Percentiles rank a stretch among this genome's conserved stretches.
Conservation (phyloP, 2,329 filamentous ascomycete genomes). For the Diplocarpon mali region DNA sequence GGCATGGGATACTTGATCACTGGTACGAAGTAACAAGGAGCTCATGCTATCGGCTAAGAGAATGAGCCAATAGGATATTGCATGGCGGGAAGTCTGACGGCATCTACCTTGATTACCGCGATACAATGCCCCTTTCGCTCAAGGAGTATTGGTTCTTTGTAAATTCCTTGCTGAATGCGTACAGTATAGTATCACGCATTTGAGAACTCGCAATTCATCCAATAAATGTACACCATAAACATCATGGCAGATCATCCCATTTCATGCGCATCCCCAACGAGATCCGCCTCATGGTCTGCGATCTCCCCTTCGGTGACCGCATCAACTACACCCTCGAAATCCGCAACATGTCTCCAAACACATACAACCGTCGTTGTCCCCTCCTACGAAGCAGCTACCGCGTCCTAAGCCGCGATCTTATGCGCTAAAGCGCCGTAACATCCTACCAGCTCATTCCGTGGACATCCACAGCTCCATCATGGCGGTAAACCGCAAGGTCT, state of each 20-base stretch:
- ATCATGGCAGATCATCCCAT: no score
- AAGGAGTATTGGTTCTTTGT: not conserved
- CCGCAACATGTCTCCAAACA: constrained; percentile 26
- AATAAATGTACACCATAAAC: not conserved
- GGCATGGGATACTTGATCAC: no score
- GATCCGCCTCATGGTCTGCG: constrained; percentile 24
- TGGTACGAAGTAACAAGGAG: no score
- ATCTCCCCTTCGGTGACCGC: constrained; percentile 33
- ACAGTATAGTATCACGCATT: not conserved
- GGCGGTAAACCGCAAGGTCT: no score
- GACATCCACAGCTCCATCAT: no score
- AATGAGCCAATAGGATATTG: not conserved
- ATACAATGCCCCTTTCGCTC: not conserved
- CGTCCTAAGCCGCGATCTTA: no score
- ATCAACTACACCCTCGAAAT: constrained; percentile 30
- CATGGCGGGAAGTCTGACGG: not conserved
- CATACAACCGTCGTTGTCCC: constrained; percentile 16
- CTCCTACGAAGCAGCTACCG: not conserved
- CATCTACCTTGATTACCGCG: constrained; percentile 2
- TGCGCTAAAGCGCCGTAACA: no score
- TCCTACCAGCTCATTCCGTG: no score
- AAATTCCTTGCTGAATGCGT: not conserved
- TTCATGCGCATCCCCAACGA: no score
- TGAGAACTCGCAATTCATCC: not conserved
- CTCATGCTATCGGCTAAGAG: constrained; percentile 3